Evolutionary conservation across 441 rosid species (phyloP).

Genomic region (Pelargonium myrrhifolium): DNA sequence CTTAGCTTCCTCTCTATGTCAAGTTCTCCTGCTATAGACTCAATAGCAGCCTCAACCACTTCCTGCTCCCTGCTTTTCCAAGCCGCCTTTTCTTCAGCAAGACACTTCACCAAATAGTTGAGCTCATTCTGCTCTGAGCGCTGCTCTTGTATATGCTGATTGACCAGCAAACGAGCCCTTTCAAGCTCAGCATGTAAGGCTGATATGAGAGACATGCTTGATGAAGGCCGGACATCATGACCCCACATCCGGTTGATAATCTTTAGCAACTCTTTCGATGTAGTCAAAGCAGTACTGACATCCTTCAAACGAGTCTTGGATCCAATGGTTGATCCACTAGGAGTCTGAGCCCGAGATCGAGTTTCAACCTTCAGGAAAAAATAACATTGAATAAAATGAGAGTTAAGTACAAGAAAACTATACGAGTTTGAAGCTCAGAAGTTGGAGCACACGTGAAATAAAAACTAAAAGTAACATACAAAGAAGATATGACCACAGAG

Average conservation of each 20-base stretch:
- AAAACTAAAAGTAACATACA: too few species aligned
- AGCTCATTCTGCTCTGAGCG: conserved; percentile 67
- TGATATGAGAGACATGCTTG: conserved; percentile 88
- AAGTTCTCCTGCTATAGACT: conserved; percentile 80
- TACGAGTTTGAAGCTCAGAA: too few species aligned
- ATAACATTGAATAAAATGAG: too few species aligned
- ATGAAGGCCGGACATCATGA: conserved; percentile 79
- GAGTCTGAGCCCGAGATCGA: conserved; percentile 75
- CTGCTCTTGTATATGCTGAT: conserved; percentile 75
- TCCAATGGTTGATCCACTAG: conserved; percentile 59
- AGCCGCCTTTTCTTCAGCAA: conserved; percentile 86
- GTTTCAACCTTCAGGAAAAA: conserved; percentile 41
- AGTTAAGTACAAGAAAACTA: too few species aligned
- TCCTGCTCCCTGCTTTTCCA: conserved; percentile 89
- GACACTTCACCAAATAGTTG: conserved; percentile 73
- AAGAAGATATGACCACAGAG: neutral
- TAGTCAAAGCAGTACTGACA: conserved; percentile 79
- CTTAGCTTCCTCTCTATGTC: conserved; percentile 83
- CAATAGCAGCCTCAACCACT: conserved; percentile 87
- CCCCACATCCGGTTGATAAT: conserved; percentile 94
- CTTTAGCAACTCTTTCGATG: conserved; percentile 87
- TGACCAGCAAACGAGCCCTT: conserved; percentile 87
- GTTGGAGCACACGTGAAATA: too few species aligned
- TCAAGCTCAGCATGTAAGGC: conserved; percentile 97
- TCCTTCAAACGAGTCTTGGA: conserved; percentile 73